phyloP scores from a whole-genome alignment of 2,329 filamentous ascomycete species.

The Clarireedia hainanense region DNA sequence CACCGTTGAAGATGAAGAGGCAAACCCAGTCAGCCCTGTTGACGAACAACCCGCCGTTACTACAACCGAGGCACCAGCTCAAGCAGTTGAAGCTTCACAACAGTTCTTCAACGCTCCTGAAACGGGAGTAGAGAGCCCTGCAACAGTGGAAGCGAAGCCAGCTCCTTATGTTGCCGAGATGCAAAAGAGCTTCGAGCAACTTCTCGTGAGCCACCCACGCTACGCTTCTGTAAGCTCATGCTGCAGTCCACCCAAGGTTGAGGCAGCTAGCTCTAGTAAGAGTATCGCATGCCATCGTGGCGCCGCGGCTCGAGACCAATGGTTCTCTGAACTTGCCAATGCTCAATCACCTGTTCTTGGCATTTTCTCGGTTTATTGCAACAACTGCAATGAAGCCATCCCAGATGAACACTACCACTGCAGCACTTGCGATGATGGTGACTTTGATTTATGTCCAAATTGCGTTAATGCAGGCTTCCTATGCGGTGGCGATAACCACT shows the following conservation, averaged over 20 bases:
- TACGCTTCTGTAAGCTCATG: not conserved
- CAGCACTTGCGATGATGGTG: slow-evolving; percentile 83
- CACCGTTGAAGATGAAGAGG: slow-evolving; percentile 42
- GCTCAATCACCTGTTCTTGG: slow-evolving; percentile 6
- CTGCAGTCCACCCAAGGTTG: not conserved
- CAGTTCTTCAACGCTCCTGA: not conserved
- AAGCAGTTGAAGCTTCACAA: not conserved
- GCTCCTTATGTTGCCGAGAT: slow-evolving; percentile 20
- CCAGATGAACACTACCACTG: slow-evolving; percentile 87
- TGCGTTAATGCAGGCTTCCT: slow-evolving; percentile 71
- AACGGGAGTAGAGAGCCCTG: not conserved
- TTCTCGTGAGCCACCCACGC: slow-evolving; percentile 14
- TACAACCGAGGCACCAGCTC: slow-evolving; percentile 1
- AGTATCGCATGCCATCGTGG: slow-evolving; percentile 24
- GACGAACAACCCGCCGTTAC: slow-evolving; percentile 9
- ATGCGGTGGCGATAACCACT: slow-evolving; percentile 75
- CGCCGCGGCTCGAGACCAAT: slow-evolving; percentile 26
- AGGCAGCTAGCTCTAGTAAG: slow-evolving; percentile 10
- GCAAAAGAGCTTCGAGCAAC: slow-evolving; percentile 24
- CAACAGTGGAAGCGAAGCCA: not conserved
- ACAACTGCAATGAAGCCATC: slow-evolving; percentile 74
- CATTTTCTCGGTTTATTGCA: slow-evolving; percentile 86
- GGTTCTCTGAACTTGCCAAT: slow-evolving; percentile 28
- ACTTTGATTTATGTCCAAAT: slow-evolving; percentile 82
- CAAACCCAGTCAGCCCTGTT: slow-evolving; percentile 19